Evolutionary conservation across 495 filamentous ascomycete genomes (phyloP).

Genomic region (Amphirosellinia nigrospora): DNA sequence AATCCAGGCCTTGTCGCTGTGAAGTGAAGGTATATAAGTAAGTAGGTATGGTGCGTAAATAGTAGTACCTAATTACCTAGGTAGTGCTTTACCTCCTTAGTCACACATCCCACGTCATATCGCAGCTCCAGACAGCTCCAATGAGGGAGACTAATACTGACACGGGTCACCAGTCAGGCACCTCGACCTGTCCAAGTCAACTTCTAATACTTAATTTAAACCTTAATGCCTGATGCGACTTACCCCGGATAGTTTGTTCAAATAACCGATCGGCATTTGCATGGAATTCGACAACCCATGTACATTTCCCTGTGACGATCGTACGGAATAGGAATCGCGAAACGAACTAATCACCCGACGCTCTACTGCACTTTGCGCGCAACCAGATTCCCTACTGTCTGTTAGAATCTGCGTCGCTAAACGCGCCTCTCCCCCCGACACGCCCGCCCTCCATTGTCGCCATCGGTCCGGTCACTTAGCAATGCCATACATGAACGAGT

Average conservation of each 20-base stretch:
- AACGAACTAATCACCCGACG: not conserved
- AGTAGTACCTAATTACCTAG: not conserved
- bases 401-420: slow-evolving; percentile 21
- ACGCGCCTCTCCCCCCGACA: slow-evolving; percentile 2
- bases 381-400: not conserved
- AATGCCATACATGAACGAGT: slow-evolving; percentile 34
- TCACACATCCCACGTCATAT: slow-evolving; percentile 37
- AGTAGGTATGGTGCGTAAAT: too few relatives aligned
- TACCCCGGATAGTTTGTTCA: not conserved
- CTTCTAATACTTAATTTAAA: not conserved
- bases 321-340: not conserved
- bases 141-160: slow-evolving; percentile 8
- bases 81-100: not conserved
- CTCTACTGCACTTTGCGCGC: slow-evolving; percentile 24
- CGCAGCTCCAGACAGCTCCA: slow-evolving; percentile 30
- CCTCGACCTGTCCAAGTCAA: not conserved
- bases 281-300: not conserved
- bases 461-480: slow-evolving; percentile 26
- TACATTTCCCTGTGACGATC: not conserved
- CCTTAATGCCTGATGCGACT: not conserved
- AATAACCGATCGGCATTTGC: not conserved
- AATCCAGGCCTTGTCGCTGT: not conserved
- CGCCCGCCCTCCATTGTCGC: not conserved
- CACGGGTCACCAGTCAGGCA: slow-evolving; percentile 3
- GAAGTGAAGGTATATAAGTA: not conserved